Percentiles rank a stretch among this genome's conserved stretches.
Conservation (phyloP, 441 rosid genomes). For the Geranium incanum region DNA sequence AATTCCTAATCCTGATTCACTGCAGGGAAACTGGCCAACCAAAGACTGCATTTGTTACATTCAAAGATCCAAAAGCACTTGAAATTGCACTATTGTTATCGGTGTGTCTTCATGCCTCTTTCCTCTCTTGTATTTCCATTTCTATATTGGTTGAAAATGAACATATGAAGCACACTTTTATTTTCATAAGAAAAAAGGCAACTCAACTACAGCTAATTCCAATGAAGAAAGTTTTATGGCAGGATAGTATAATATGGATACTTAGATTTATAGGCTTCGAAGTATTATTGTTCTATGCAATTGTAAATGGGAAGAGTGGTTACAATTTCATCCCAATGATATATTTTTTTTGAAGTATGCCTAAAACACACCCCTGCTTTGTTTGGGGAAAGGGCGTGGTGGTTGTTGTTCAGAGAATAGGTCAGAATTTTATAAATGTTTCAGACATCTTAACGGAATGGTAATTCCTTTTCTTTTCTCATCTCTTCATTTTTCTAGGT, state of each 20-base stretch:
- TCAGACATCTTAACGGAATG: background rate
- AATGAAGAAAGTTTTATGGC: no score
- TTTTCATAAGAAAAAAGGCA: background rate
- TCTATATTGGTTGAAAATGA: background rate
- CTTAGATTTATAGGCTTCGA: background rate
- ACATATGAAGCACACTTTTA: background rate
- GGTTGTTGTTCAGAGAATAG: background rate
- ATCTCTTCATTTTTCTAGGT: background rate
- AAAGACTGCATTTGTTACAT: conserved; percentile 70
- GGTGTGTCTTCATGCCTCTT: conserved; percentile 30
- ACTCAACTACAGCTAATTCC: background rate
- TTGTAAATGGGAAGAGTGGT: background rate
- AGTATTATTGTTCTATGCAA: background rate
- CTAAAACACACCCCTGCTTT: background rate
- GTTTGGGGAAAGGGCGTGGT: background rate
- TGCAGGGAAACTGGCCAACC: conserved; percentile 53
- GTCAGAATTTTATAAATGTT: background rate
- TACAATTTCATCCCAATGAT: background rate
- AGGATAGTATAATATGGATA: background rate
- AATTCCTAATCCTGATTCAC: conserved; percentile 2
- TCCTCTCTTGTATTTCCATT: background rate
- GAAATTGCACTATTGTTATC: conserved; percentile 87
- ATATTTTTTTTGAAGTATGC: background rate
- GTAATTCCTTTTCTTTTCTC: background rate
- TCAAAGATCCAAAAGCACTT: conserved; percentile 76